Conservation (phyloP, 129 eudicot genomes). For the Cynara cardunculus region DNA sequence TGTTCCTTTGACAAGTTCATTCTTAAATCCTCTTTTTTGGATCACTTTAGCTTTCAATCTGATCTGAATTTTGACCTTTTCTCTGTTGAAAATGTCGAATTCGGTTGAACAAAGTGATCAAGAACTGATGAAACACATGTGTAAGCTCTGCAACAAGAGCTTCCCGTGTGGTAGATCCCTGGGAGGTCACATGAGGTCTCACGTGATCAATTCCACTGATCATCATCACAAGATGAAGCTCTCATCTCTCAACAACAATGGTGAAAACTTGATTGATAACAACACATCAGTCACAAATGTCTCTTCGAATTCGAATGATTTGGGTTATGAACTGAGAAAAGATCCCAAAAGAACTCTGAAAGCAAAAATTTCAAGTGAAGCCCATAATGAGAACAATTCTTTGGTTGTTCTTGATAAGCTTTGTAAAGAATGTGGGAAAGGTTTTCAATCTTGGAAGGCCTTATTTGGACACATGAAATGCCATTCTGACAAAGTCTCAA, state of each 20-base stretch:
- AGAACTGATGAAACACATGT: constrained; percentile 52
- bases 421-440: constrained; percentile 78
- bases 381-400: constrained; percentile 1
- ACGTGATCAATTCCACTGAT: constrained; percentile 56
- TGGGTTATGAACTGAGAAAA: constrained; percentile 46
- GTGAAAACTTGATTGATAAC: neutral
- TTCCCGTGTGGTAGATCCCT: constrained; percentile 94
- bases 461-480: constrained; percentile 87
- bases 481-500: constrained; percentile 56
- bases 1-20: constrained; percentile 24
- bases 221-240: constrained; percentile 36
- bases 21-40: constrained; percentile 21
- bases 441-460: constrained; percentile 80
- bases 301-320: constrained; percentile 18
- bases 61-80: constrained; percentile 34
- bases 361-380: constrained; percentile 30
- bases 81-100: neutral
- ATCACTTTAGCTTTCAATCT: constrained; percentile 11
- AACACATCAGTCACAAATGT: neutral
- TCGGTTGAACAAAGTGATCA: constrained; percentile 47
- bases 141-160: constrained; percentile 76
- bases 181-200: constrained; percentile 99
- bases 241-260: constrained; percentile 20
- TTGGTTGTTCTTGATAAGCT: constrained; percentile 40
- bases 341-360: constrained; percentile 54